Percentiles rank a stretch among this genome's conserved stretches.
These are phyloP conservation scores for Shiraia bambusicola DNA, from an alignment of 2,329 filamentous ascomycete species.

Conservation along the genomic window DNA sequence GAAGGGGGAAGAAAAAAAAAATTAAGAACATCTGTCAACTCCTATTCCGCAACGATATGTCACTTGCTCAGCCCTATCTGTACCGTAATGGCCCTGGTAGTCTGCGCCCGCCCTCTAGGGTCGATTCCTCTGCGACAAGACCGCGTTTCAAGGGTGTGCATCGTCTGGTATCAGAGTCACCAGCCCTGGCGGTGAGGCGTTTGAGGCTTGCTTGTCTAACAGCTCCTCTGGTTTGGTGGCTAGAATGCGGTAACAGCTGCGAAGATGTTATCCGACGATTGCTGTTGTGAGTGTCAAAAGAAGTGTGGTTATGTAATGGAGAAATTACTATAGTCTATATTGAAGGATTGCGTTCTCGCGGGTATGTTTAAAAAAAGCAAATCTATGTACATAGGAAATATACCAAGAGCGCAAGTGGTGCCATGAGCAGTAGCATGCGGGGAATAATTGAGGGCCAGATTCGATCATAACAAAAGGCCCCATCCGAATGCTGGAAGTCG, in stretches of 20 bases:
- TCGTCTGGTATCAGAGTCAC: conserved; percentile 20
- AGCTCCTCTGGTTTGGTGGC: background rate
- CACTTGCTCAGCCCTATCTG: conserved; percentile 2
- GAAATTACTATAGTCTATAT: background rate
- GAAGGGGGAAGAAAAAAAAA: too few relatives aligned
- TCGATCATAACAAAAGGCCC: background rate
- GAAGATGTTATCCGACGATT: background rate
- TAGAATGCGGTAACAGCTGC: conserved; percentile 1
- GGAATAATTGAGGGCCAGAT: background rate
- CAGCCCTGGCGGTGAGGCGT: conserved; percentile 10
- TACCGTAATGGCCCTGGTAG: conserved; percentile 10
- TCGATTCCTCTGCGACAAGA: conserved; percentile 8
- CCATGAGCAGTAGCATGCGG: background rate
- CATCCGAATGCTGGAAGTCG: conserved; percentile 19
- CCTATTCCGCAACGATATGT: background rate
- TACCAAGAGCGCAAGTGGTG: conserved; percentile 5
- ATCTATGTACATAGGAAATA: conserved; percentile 9
- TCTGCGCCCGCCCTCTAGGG: background rate
- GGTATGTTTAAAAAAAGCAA: conserved; percentile 1
- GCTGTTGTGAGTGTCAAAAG: conserved; percentile 5
- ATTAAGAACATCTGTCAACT: too few relatives aligned
- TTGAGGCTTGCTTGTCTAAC: conserved; percentile 12
- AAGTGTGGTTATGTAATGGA: conserved; percentile 25
- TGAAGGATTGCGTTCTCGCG: background rate
- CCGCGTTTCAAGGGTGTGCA: conserved; percentile 25